phyloP scores from a whole-genome alignment of 2,329 filamentous ascomycete genomes.

The Rosellinia necatrix region DNA sequence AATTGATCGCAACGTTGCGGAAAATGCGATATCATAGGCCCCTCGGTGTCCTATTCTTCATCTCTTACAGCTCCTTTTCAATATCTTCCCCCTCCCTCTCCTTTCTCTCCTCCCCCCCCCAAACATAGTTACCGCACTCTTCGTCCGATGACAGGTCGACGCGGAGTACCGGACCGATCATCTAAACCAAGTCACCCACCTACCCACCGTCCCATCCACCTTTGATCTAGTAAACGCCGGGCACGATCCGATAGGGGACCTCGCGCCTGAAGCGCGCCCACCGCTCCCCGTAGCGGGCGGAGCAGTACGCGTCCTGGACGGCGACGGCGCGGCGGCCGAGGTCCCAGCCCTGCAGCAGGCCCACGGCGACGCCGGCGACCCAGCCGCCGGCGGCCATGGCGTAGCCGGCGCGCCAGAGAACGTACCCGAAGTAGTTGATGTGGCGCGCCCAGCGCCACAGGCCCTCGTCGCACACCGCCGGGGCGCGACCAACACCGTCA shows the following conservation, averaged over 20 bases:
- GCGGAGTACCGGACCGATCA: too few species aligned
- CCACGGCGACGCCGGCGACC: constrained; percentile 41
- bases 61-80: too few species aligned
- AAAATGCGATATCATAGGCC: neutral
- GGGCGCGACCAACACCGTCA: too few species aligned
- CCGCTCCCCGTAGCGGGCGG: constrained; percentile 44
- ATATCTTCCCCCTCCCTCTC: neutral
- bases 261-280: constrained; percentile 47
- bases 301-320: constrained; percentile 46
- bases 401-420: constrained; percentile 40
- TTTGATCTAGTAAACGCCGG: constrained; percentile 42
- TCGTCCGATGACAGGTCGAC: too few species aligned
- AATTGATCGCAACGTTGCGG: too few species aligned
- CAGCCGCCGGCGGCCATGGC: constrained; percentile 44
- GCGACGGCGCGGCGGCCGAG: constrained; percentile 41
- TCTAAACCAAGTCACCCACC: too few species aligned
- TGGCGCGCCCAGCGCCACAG: constrained; percentile 48
- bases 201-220: too few species aligned
- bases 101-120: neutral
- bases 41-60: too few species aligned
- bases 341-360: constrained; percentile 38
- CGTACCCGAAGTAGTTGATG: constrained; percentile 48
- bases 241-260: constrained; percentile 44
- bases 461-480: too few species aligned
- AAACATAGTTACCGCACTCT: too few species aligned